Evolutionary conservation across 352 stramenopile species (phyloP).

Genomic region (Pythium phragmiticola): DNA sequence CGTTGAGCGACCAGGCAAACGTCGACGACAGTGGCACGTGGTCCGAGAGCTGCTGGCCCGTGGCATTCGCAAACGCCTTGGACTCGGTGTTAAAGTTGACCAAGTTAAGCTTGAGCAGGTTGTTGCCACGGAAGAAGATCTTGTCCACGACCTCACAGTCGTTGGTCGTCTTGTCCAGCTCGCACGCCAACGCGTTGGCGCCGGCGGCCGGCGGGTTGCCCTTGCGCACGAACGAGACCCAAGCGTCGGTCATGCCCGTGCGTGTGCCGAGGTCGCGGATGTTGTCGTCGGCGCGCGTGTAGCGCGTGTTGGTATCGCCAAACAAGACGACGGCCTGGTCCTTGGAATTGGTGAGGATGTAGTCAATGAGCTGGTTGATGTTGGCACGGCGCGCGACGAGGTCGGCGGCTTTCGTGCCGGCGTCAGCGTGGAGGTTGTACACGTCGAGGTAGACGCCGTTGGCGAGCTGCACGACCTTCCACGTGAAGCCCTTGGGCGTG

Average conservation of each 20-base stretch:
- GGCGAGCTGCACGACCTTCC: conserved; percentile 40
- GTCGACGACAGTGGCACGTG: conserved; percentile 44
- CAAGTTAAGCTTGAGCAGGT: conserved; percentile 30
- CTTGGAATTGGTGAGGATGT: conserved; percentile 40
- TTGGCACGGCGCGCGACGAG: conserved; percentile 37
- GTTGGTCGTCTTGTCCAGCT: conserved; percentile 34
- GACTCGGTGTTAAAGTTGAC: conserved; percentile 48
- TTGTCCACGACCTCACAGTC: conserved; percentile 60
- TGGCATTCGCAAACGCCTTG: conserved; percentile 35
- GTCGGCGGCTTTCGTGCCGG: conserved; percentile 33
- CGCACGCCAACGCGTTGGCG: conserved; percentile 38
- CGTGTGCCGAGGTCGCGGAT: conserved; percentile 31
- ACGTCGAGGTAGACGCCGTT: conserved; percentile 43
- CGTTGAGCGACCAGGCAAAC: conserved; percentile 41
- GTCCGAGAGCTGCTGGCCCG: conserved; percentile 40
- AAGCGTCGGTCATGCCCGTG: conserved; percentile 42
- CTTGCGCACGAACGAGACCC: conserved; percentile 43
- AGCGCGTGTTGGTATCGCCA: conserved; percentile 58
- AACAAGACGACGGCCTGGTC: conserved; percentile 50
- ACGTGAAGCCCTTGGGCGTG: conserved; percentile 58
- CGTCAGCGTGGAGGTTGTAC: conserved; percentile 60
- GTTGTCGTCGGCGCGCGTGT: conserved; percentile 44
- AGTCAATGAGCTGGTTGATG: conserved; percentile 47
- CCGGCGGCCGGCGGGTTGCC: conserved; percentile 32
- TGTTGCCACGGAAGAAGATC: conserved; percentile 54